Base-by-base conservation (phyloP, 2,329 filamentous ascomycete genomes). In the Pseudogymnoascus sp. region DNA sequence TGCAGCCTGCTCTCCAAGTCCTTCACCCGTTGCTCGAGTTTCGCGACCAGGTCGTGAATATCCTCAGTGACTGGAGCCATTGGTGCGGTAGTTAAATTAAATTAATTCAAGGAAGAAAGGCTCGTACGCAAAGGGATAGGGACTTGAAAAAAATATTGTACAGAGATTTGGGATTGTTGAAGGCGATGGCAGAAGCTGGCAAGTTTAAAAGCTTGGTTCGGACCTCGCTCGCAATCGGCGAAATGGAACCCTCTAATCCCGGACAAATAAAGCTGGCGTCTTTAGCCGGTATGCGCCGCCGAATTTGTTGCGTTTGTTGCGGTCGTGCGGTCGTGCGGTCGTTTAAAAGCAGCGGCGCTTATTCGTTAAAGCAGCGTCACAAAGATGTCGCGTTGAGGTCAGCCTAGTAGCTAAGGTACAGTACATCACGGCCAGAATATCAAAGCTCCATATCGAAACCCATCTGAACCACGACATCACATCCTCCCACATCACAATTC, bases 11-110 rank as follows among this genome's bases (percentile, higher is more conserved):
- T 75, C 76, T 99, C 94, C 67, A 99, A 83, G 71, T 89, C 82
- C 75, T 88, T 85, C 70, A 99, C 88, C 71, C 92, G 88, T 72
- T 83, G 79, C 77, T 97, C 91, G 69, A 99, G 86, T 76, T 84
- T 83, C 73, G 83, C 79, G 73, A 97, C 86, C 71, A 91, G 83
- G 77, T 86, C 83, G 78, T 92, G 91, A 71, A 97, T 84, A 73
- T 91, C 84, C 72, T 94, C 89, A 73, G 89, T 86, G 76, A 92
- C 85, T 73, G 89, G 88, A 75, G 90, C 89, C 92, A 96, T 96
- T 81, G 75, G 81, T 76, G 74, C 72, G 68, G 55, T 35, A 57
- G 30, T 35, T n/a, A n/a, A n/a, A n/a, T n/a, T n/a, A n/a, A 15
- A 12, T 38, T 18, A 57, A 39, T 61, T 64, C 65, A 59, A 19